Conservation (phyloP, 768 basidiomycete species). For the Sarcodon aspratus region DNA sequence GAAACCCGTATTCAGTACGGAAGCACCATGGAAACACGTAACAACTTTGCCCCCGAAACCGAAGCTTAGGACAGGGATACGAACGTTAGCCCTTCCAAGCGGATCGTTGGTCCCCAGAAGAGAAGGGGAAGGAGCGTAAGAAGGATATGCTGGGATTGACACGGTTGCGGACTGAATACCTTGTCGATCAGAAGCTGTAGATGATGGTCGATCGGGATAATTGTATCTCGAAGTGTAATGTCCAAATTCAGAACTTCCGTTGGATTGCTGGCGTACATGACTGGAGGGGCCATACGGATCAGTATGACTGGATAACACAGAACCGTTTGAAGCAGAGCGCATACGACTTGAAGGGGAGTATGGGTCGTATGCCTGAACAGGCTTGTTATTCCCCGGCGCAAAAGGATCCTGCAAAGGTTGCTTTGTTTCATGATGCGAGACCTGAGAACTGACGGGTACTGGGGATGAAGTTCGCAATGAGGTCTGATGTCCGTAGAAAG, state of each 20-base stretch:
- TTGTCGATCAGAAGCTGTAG: slow-evolving; percentile 4
- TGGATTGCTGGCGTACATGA: slow-evolving; percentile 4
- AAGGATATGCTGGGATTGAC: slow-evolving; percentile 29
- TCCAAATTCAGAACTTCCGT: slow-evolving; percentile 6
- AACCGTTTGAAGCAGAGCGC: slow-evolving; percentile 6
- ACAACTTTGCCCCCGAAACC: slow-evolving; percentile 91
- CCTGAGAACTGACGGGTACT: slow-evolving; percentile 1
- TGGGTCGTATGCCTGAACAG: slow-evolving; percentile 7
- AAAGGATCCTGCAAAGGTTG: slow-evolving; percentile 2
- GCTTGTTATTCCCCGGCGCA: slow-evolving; percentile 5
- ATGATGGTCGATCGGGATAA: not conserved
- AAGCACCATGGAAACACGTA: slow-evolving; percentile 68
- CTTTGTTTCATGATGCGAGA: not conserved
- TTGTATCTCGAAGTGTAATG: not conserved
- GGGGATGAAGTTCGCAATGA: not conserved
- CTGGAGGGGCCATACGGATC: slow-evolving; percentile 8
- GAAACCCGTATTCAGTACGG: slow-evolving; percentile 47
- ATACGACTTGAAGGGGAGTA: slow-evolving; percentile 8
- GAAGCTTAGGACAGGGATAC: slow-evolving; percentile 76
- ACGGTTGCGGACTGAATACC: slow-evolving; percentile 13
- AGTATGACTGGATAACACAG: slow-evolving; percentile 3
- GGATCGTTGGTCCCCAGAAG: slow-evolving; percentile 77
- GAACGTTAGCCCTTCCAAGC: slow-evolving; percentile 57
- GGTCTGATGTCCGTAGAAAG: slow-evolving; percentile 5
- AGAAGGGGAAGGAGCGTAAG: slow-evolving; percentile 81